These are phyloP conservation scores for Corymbia maculata DNA, from an alignment of 345 rosid genomes.

Conservation along the genomic window DNA sequence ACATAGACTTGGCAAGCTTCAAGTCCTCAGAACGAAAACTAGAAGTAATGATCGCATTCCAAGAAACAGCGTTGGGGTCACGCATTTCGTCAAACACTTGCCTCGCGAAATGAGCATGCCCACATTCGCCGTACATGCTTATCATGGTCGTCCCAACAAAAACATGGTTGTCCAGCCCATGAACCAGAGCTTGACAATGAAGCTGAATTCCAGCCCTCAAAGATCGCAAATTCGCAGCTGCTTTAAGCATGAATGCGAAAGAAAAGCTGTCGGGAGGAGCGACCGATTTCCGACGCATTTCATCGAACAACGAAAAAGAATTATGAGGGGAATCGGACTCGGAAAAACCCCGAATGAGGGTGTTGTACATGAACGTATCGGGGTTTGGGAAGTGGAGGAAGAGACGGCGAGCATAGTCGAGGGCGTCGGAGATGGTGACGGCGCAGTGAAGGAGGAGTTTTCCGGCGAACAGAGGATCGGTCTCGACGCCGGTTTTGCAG, in stretches of 20 bases:
- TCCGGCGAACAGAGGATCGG: slow-evolving; percentile 41
- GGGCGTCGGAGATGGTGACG: slow-evolving; percentile 21
- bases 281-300: slow-evolving; percentile 23
- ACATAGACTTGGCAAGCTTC: slow-evolving; percentile 44
- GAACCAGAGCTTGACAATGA: slow-evolving; percentile 2
- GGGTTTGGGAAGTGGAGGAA: slow-evolving; percentile 35
- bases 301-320: slow-evolving; percentile 30
- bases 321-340: slow-evolving; percentile 31
- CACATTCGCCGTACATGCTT: background rate
- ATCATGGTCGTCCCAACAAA: slow-evolving; percentile 6
- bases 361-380: slow-evolving; percentile 68
- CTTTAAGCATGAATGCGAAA: slow-evolving; percentile 52
- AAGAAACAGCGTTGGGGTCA: background rate
- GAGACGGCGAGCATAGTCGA: slow-evolving; percentile 38
- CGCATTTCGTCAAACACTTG: background rate
- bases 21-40: background rate
- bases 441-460: slow-evolving; percentile 50
- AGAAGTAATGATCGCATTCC: slow-evolving; percentile 1
- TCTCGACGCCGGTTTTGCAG: slow-evolving; percentile 29
- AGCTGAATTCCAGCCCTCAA: slow-evolving; percentile 36
- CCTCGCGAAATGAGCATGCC: background rate
- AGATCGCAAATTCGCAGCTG: slow-evolving; percentile 39
- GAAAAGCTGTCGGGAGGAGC: slow-evolving; percentile 61
- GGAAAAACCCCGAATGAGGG: slow-evolving; percentile 53
- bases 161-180: slow-evolving; percentile 1